Conservation (phyloP, 1,284 basidiomycete genomes). For the Cutaneotrichosporon cavernicola region DNA sequence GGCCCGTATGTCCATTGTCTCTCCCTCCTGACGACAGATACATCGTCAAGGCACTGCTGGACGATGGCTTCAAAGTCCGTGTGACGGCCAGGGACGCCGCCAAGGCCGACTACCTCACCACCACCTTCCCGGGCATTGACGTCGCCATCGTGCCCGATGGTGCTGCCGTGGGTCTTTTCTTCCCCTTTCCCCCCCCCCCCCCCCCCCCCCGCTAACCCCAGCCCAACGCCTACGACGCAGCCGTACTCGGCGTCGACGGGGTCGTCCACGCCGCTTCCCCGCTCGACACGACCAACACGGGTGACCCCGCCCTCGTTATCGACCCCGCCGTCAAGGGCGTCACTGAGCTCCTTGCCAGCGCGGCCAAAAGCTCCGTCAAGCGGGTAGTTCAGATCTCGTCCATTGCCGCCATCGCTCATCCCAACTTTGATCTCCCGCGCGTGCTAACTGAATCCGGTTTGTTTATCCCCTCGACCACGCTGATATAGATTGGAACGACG, state of each 20-base stretch:
- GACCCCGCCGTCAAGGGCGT: slow-evolving; percentile 11
- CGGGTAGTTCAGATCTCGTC: slow-evolving; percentile 27
- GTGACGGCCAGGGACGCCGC: slow-evolving; percentile 59
- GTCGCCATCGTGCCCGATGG: slow-evolving; percentile 60
- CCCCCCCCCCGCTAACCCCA: slow-evolving; percentile 26
- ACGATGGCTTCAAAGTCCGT: slow-evolving; percentile 54
- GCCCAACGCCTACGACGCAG: slow-evolving; percentile 66
- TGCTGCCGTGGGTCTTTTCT: slow-evolving; percentile 27
- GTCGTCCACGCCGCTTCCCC: slow-evolving; percentile 51
- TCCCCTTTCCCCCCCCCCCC: no score
- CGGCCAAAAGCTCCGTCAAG: no score
- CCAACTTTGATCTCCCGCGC: slow-evolving; percentile 49
- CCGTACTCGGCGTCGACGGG: slow-evolving; percentile 64
- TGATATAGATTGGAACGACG: slow-evolving; percentile 16
- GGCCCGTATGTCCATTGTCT: slow-evolving; percentile 23
- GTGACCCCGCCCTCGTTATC: background rate
- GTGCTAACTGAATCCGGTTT: slow-evolving; percentile 11
- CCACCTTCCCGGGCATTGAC: slow-evolving; percentile 30
- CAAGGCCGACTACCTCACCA: slow-evolving; percentile 58
- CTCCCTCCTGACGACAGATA: slow-evolving; percentile 20
- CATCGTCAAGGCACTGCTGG: slow-evolving; percentile 34
- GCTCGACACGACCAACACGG: slow-evolving; percentile 11
- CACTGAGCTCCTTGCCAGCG: background rate
- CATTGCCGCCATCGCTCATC: slow-evolving; percentile 31
- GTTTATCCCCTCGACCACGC: background rate